Evolutionary conservation across 176 grass and related monocot species (phyloP), one percentile per base, ranked within the genome.

Genomic region (Triticum monococcum): DNA sequence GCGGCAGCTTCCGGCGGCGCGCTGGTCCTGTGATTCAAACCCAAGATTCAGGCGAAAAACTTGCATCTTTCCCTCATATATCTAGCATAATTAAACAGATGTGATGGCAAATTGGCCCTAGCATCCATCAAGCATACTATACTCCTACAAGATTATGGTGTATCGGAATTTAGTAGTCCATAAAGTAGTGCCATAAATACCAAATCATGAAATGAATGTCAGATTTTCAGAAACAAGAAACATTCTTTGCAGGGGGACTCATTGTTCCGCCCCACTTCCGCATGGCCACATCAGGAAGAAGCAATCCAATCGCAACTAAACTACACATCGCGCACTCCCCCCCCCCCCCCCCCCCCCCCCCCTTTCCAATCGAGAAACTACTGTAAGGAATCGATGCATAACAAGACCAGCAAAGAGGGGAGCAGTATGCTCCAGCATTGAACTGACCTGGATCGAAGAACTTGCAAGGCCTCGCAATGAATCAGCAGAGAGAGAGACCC

Each of bases 391-490:
- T 46, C 26, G 38, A 9, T 22, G 82, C 37, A 25, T 61, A 59
- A 54, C 37, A 38, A 68, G 69, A 35, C 5, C 5, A 1, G 74
- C 28, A 26, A 73, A 71, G 52, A 54, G 50, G 14, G 50, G 50
- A 50, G 79, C 3, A 5, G 24, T 0, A 11, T 13, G 48, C 11
- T 5, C 23, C 79, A 73, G 54, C 41, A 71, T 41, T 79, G 5
- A 90, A 83, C 83, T 18, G 43, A 89, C 88, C 88, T 86, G 48
- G 63, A 82, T 81, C 4, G 35, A 81, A 77, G 78, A 89, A 71
- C 73, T 1, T 9, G 9, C 35, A 33, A 35, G 12, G 38, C 70
- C 71, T 75, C 71, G n/a, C 7, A 20, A 5, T 40, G 43, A 75
- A 46, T 46, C 72, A 52, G 62, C 35, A 36, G 35, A 36, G 33